Conservation (phyloP, 2,329 filamentous ascomycete genomes). For the Dactylellina haptotyla region DNA sequence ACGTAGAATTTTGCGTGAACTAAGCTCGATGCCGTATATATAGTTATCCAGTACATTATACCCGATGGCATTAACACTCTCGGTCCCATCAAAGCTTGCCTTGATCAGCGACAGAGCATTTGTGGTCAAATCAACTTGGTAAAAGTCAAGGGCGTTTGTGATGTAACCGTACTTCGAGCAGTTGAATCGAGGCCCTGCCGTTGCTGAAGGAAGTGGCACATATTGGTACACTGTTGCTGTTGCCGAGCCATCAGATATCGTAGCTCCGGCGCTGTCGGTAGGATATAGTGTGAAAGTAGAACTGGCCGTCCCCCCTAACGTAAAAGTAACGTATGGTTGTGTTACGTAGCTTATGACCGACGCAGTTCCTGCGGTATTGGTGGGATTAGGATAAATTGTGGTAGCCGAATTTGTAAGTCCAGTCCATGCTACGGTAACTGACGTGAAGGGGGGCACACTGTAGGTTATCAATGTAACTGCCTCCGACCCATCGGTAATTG, state of each 20-base stretch:
- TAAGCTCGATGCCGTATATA: not conserved
- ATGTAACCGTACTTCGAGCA: conserved; percentile 2
- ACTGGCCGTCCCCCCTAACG: not conserved
- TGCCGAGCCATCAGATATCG: not conserved
- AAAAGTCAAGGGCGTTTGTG: not conserved
- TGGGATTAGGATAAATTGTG: not conserved
- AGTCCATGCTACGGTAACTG: no score
- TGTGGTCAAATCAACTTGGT: not conserved
- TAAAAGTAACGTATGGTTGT: not conserved
- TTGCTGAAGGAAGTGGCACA: not conserved
- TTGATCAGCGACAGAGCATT: not conserved
- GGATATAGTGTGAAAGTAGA: not conserved
- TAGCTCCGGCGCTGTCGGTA: not conserved
- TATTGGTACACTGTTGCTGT: not conserved
- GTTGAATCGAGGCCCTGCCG: not conserved
- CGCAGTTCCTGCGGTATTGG: not conserved
- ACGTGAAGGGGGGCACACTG: no score
- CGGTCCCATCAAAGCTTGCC: not conserved
- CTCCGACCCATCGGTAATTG: no score
- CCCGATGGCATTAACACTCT: not conserved
- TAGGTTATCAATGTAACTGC: no score
- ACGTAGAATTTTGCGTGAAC: not conserved
- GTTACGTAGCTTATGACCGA: not conserved
- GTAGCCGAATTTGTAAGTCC: no score
- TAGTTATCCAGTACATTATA: conserved; percentile 11